Evolutionary conservation across 768 basidiomycete species (phyloP), one percentile per base, ranked within the genome.

Genomic region (Lactarius quietus): DNA sequence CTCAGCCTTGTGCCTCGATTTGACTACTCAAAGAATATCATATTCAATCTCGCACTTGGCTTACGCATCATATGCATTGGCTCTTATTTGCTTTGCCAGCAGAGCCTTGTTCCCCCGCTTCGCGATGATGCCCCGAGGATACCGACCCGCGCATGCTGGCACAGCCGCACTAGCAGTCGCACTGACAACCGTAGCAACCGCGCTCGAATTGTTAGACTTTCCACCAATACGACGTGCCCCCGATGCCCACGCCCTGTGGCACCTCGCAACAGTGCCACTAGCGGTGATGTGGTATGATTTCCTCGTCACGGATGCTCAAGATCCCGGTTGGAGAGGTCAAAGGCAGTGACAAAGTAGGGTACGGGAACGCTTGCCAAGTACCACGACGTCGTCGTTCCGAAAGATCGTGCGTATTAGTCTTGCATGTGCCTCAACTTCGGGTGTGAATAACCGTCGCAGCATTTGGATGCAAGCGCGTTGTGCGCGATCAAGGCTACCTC

Each of bases 211-310:
- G 3, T 86, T 96, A 68, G 96, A 99, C 73, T 98, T 98, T 72
- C 85, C 94, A 0, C 92, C 94, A 0, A 81, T 87, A 75, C 72
- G 73, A n/a, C 75, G 94, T 38, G 74, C 86, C 8, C 79, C 98
- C 23, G 96, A 98, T 73, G 94, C 95, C 0, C 97, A 98, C 74
- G 82, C 93, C 3, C 76, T 98, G 18, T 98, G 96, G 97, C 96
- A 99, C 75, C 78, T 90, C 9, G 82, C 85, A 4, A 99, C 96
- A 0, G 88, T 83, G 1, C 88, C 89, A 0, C 84, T 98, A 36
- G 84, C 87, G 4, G 72, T 82, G 55, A 79, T 84, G 54, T 98
- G 96, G 95, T 98, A 96, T 71, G 78, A 82, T n/a, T 95, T 96
- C 70, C 74, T 95, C 35, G 72, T 90, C 8, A 74, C 85, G 69